A percentile compares a stretch with the other conserved stretches of the same genome.
Conservation (phyloP, 495 filamentous ascomycete genomes). For the Talaromyces adpressus region DNA sequence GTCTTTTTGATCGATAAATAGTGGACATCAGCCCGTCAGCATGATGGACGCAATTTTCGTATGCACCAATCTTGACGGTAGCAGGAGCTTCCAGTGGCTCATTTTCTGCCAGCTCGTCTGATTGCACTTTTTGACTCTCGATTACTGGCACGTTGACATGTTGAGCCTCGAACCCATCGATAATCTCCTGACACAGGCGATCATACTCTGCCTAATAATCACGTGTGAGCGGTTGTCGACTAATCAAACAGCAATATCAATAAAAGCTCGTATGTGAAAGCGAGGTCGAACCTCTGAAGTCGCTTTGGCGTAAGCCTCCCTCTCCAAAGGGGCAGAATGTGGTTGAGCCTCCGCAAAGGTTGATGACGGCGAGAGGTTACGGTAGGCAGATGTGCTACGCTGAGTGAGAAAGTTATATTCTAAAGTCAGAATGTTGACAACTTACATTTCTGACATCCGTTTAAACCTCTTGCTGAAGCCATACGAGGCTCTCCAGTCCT, state of each 20-base stretch:
- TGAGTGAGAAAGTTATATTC: constrained; percentile 10
- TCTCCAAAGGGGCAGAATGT: constrained; percentile 32
- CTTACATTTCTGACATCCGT: neutral
- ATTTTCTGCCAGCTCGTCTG: neutral
- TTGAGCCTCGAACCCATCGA: constrained; percentile 27
- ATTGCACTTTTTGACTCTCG: constrained; percentile 9
- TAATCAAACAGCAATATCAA: neutral
- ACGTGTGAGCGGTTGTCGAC: neutral
- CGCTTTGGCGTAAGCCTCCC: constrained; percentile 32
- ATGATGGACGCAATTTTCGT: constrained; percentile 61
- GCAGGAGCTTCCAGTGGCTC: neutral
- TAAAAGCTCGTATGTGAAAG: neutral
- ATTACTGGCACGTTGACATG: constrained; percentile 14
- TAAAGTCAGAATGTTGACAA: neutral
- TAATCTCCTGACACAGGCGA: constrained; percentile 31
- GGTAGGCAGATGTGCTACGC: constrained; percentile 39
- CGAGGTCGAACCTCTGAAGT: constrained; percentile 28
- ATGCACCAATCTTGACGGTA: constrained; percentile 58
- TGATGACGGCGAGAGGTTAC: constrained; percentile 26
- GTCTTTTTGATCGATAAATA: constrained; percentile 56
- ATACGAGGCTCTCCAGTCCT: neutral
- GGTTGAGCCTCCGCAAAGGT: constrained; percentile 36
- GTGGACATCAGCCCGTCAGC: constrained; percentile 73
- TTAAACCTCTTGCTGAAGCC: neutral
- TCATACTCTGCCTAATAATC: constrained; percentile 40